phyloP scores from a whole-genome alignment of 768 basidiomycete species.

The Lenzites betulinus region DNA sequence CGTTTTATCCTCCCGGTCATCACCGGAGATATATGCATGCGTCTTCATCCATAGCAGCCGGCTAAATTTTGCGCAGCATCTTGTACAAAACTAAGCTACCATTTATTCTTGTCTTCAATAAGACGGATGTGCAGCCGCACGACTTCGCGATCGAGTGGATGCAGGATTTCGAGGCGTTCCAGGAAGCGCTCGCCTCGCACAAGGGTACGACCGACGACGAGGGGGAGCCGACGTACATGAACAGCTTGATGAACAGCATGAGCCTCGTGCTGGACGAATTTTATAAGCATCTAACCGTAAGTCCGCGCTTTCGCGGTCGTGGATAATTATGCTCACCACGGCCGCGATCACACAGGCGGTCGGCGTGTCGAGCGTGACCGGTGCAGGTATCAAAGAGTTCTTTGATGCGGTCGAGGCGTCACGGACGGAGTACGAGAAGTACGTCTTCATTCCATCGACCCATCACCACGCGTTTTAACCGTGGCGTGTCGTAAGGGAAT shows the following conservation, averaged over 20 bases:
- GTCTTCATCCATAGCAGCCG: neutral
- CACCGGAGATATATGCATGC: too few species aligned
- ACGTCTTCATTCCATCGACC: constrained; percentile 27
- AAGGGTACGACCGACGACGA: constrained; percentile 69
- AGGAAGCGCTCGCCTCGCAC: constrained; percentile 78
- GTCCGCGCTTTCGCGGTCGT: constrained; percentile 19
- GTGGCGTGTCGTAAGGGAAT: constrained; percentile 59
- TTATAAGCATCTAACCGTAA: constrained; percentile 91
- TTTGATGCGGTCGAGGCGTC: constrained; percentile 90
- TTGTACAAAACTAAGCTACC: constrained; percentile 98
- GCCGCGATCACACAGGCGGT: constrained; percentile 63
- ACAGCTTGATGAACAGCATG: constrained; percentile 99
- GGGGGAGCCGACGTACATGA: constrained; percentile 97
- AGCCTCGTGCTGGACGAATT: constrained; percentile 97
- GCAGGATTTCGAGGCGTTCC: constrained; percentile 96
- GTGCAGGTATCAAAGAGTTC: constrained; percentile 90
- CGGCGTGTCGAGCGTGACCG: constrained; percentile 94
- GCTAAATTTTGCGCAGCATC: too few species aligned
- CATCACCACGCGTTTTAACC: neutral
- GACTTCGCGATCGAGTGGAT: constrained; percentile 97
- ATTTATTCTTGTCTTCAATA: constrained; percentile 98
- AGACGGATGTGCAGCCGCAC: constrained; percentile 90
- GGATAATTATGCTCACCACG: neutral
- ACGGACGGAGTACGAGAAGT: constrained; percentile 88
- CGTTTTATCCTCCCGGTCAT: neutral